Base-by-base conservation (phyloP, 2,329 filamentous ascomycete genomes). In the Hypoxylon sp. region DNA sequence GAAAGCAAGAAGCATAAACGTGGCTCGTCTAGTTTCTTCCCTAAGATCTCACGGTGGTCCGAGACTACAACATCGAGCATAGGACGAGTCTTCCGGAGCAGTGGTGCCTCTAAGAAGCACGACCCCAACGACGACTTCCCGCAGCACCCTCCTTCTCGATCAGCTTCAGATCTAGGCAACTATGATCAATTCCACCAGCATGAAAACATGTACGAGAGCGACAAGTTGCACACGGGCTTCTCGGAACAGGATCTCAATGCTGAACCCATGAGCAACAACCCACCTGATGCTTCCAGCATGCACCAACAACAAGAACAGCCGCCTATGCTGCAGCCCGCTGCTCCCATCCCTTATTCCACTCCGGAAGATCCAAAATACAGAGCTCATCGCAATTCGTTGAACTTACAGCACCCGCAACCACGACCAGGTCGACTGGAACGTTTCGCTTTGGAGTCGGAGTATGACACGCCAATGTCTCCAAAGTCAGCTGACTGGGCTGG, bases 31-130 rank as follows among this genome's bases (percentile, higher is more conserved):
- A 85, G 88, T 57, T 90, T 89, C 85, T 92, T 97, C 69, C 94
- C 95, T 25, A 98, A 97, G 83, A 95, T 97, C 70, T 98, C 96
- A 5, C 89, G 96, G 48, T 99, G 96, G 96, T 98, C 95, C 0
- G 96, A 97, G 82, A 98, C 95, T 1, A 99, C 96, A 0, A 89
- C 95, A 3, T 97, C 94, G 0, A 97, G 94, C 68, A 90, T 94
- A 48, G 91, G 93, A 49, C 91, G 92, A 73, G 92, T 91, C 44
- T 92, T 95, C 79, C 89, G 91, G 44, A 89, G 88, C 75, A 93
- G 89, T 74, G 85, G 84, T 49, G 85, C 85, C 53, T 83, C 81
- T 22, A 85, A 84, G 77, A 88, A 86, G 74, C 85, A 87, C 48
- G 84, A 85, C 82, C 90, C 83, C 81, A 90, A 85, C 79, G 91